Evolutionary conservation across 306 rosid species (phyloP).

Genomic region (Rosa persica): DNA sequence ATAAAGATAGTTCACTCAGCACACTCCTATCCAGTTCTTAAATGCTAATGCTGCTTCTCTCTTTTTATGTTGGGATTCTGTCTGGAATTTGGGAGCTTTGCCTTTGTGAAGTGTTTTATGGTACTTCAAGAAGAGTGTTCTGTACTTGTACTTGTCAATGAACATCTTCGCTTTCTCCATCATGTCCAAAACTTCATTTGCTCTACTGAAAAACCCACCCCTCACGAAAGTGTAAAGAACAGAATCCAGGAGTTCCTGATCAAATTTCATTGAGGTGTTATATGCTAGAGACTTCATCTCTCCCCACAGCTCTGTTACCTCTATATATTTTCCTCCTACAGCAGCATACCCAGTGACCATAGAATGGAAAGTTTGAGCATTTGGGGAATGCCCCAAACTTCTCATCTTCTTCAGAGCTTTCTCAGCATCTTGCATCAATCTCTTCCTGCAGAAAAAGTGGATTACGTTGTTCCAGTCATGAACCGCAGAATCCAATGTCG

Average conservation of each 20-base stretch:
- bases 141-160: constrained; percentile 7
- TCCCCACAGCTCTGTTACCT: constrained; percentile 13
- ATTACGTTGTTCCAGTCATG: constrained; percentile 7
- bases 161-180: background rate
- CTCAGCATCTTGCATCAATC: constrained; percentile 9
- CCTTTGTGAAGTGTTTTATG: constrained; percentile 6
- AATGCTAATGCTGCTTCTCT: constrained; percentile 4
- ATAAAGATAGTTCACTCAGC: background rate
- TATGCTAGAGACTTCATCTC: constrained; percentile 6
- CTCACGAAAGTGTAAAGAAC: constrained; percentile 1
- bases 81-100: constrained; percentile 7
- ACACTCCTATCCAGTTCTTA: constrained; percentile 5
- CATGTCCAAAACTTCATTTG: constrained; percentile 7
- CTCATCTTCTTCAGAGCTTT: background rate
- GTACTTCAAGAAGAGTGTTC: constrained; percentile 6
- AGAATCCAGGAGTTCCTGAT: constrained; percentile 9
- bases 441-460: constrained; percentile 9
- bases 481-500: background rate
- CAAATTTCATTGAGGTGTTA: constrained; percentile 1
- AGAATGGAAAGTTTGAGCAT: constrained; percentile 11
- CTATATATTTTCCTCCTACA: constrained; percentile 10
- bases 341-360: constrained; percentile 14
- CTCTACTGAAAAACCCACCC: constrained; percentile 8
- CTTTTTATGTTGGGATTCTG: background rate
- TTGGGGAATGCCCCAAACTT: background rate